Base-by-base conservation (phyloP, 441 rosid species). In the Corymbia calophylla region DNA sequence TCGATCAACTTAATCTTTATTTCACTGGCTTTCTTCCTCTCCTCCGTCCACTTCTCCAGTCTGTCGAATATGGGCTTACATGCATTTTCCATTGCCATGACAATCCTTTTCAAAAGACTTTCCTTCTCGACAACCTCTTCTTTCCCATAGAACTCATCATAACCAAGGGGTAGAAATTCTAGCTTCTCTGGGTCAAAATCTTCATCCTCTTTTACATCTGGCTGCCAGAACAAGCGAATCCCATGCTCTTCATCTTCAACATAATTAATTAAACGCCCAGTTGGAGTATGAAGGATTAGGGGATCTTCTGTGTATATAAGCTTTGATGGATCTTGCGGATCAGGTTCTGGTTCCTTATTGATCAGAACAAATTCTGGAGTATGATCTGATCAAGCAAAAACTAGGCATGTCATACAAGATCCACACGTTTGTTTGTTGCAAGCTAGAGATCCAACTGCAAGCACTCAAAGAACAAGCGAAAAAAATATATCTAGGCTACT, bases 171-270 rank as follows among this genome's bases (percentile, higher is more conserved):
- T 89, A 97, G 95, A 88, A 96, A 97, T 93, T 94, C 92, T 64
- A 89, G 93, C 91, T 96, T 95, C 82, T 92, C 82, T 4, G 94
- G 95, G 92, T 97, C 98, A 53, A 93, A 88, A 31, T 95, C 96
- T 92, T 97, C 97, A 48, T 96, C 99, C 23, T 95, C 97, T 91
- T 95, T 89, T 87, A 96, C 39, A 92, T 93, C 92, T 49, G 98
- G 99, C 92, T 97, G 99, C 98, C 97, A 96, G 93, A 95, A 96
- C 88, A 97, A 92, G 80, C 98, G 94, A 85, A 96, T 15, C 44
- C 99, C 99, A 64, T 97, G 92, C 92, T 96, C 93, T 89, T 96
- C 98, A 93, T 96, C 99, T 56, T 97, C 99, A 9, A 95, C 91
- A 84, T 91, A 96, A 94, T 96, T 95, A 88, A 96, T 96, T 91